Conservation (phyloP, 176 grass and related monocot genomes). For the Alopecurus myosuroides region DNA sequence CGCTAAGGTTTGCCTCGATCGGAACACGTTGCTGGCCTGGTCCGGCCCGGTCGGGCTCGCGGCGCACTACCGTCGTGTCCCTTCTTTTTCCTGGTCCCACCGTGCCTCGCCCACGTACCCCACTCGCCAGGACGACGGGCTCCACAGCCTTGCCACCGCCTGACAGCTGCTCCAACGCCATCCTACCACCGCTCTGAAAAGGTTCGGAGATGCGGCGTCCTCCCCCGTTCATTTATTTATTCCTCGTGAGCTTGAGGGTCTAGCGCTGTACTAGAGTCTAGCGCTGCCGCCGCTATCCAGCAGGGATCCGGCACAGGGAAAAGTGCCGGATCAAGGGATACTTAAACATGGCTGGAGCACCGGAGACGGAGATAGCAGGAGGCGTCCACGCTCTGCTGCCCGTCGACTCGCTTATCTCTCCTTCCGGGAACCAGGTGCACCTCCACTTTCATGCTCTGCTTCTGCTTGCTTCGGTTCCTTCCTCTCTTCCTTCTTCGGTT, state of each 20-base stretch:
- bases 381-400: constrained; percentile 24
- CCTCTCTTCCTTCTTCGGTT: background rate
- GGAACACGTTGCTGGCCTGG: constrained; percentile 16
- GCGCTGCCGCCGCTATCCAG: background rate
- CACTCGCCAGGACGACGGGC: background rate
- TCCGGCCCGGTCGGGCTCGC: background rate
- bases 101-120: background rate
- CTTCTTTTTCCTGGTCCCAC: background rate
- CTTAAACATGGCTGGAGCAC: constrained; percentile 10
- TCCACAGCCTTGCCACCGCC: background rate
- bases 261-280: too few relatives aligned
- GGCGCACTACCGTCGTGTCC: background rate
- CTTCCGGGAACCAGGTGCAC: constrained; percentile 45
- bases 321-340: background rate
- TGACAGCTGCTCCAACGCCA: constrained; percentile 35
- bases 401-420: constrained; percentile 24
- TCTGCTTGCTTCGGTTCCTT: background rate
- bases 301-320: background rate
- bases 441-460: background rate
- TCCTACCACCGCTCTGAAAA: background rate
- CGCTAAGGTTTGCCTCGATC: background rate
- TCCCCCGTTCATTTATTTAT: constrained; percentile 10
- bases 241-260: background rate
- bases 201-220: background rate
- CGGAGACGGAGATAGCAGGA: background rate